Evolutionary conservation across 2,329 filamentous ascomycete species (phyloP).

Genomic region (Bisporella sp.): DNA sequence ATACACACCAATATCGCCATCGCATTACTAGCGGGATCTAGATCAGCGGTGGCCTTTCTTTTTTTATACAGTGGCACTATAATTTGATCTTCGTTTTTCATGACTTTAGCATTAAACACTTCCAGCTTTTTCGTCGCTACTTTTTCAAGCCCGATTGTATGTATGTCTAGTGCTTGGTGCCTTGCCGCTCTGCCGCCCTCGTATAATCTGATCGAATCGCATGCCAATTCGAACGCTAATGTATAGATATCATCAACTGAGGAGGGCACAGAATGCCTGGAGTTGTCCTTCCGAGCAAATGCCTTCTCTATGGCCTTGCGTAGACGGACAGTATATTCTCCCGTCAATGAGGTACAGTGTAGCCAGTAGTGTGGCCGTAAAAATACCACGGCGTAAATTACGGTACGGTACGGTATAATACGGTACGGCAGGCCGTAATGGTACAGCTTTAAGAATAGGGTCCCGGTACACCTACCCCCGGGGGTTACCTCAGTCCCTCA

Average conservation of each 20-base stretch:
- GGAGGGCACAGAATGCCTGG: conserved; percentile 5
- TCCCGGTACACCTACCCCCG: no score
- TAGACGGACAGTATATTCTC: conserved; percentile 4
- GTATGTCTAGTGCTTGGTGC: conserved; percentile 5
- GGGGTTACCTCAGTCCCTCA: no score
- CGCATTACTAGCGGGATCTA: conserved; percentile 3
- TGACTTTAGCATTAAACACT: conserved; percentile 2
- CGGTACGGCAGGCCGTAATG: no score
- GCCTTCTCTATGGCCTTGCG: conserved; percentile 4
- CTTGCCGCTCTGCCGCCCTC: conserved; percentile 4
- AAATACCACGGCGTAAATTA: no score
- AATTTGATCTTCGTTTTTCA: conserved; percentile 2
- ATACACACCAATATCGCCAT: conserved; percentile 3
- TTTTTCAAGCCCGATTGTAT: conserved; percentile 6
- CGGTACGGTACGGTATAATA: no score
- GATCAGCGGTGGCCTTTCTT: conserved; percentile 1
- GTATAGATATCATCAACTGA: conserved; percentile 3
- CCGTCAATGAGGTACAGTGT: conserved; percentile 5
- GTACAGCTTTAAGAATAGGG: no score
- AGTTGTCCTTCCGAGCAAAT: conserved; percentile 3
- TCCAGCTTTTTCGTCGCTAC: conserved; percentile 4
- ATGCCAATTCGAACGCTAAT: conserved; percentile 5
- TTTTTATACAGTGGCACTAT: conserved; percentile 1
- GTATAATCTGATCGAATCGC: conserved; percentile 4
- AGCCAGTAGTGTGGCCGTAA: no score